Evolutionary conservation across 148 eudicot genomes (phyloP), one percentile per base, ranked within the genome.

Genomic region (Fallopia convolvulus): DNA sequence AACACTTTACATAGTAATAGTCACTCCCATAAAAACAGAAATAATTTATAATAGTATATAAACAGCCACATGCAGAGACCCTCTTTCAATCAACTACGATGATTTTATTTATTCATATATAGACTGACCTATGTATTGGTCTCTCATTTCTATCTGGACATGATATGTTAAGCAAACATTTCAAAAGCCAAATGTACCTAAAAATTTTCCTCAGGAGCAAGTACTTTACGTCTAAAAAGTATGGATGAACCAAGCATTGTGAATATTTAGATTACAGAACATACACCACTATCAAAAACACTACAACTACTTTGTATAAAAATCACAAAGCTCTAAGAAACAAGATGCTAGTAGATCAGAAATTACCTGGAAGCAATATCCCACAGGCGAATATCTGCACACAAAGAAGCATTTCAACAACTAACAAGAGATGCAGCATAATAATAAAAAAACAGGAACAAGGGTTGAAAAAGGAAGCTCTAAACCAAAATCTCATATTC

Each of bases 341-440:
- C 41, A 36, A 6, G 15, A 63, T 26, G 72, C 42, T 66, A 33
- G 42, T 36, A 36, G 72, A 33, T 33, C 72, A 68, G 20, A 36
- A 68, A 53, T 33, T 89, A 95, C 99, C 99, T 95, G 68, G 87
- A 80, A 56, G 99, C 91, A 72, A 95, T 80, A 87, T 95, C 99
- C 99, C 99, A 95, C 39, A 89, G 93, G 48, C 99, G 97, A 72
- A 95, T 87, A 84, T 92, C 99, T 94, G 97, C 86, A 81, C 70
- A 76, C 41, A 50, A 72, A 36, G 44, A 68, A 33, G 72, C 9
- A 68, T 5, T 36, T 68, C 21, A 68, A 68, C 17, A 68, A 15
- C 72, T 15, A 17, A 6, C 11, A 18, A 15, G 10, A 33, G 10
- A 36, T 44, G 10, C 8, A 26, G 30, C 0, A 26, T 26, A 26